Conservation (phyloP, 2,329 filamentous ascomycete genomes). For the Alternaria sp. region DNA sequence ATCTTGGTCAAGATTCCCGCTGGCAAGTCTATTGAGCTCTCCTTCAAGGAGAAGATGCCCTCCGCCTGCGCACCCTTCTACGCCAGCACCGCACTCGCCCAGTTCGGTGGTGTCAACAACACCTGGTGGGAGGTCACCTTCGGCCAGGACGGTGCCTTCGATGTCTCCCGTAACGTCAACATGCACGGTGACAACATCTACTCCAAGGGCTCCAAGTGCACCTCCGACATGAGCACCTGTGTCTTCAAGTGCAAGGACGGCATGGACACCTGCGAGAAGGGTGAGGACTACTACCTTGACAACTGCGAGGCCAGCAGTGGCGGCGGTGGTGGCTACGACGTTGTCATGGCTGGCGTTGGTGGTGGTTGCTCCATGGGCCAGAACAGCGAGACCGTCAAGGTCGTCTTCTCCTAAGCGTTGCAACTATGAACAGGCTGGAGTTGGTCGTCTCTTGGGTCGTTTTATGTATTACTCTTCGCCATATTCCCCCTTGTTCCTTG, state of each 20-base stretch:
- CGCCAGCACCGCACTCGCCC: constrained; percentile 43
- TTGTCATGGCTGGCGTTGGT: constrained; percentile 35
- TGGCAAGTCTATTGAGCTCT: constrained; percentile 50
- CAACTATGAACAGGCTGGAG: constrained; percentile 18
- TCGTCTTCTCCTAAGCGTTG: constrained; percentile 32
- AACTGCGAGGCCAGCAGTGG: constrained; percentile 44
- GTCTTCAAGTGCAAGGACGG: constrained; percentile 54
- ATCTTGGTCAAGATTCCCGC: constrained; percentile 53
- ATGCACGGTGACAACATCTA: constrained; percentile 55
- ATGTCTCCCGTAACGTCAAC: constrained; percentile 57
- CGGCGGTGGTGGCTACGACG: constrained; percentile 43
- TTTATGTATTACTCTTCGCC: constrained; percentile 30
- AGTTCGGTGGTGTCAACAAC: constrained; percentile 53
- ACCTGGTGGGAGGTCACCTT: constrained; percentile 59
- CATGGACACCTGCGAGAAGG: constrained; percentile 46
- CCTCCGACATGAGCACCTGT: constrained; percentile 54
- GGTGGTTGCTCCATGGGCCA: constrained; percentile 46
- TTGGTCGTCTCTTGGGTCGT: constrained; percentile 19
- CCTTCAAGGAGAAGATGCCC: constrained; percentile 49
- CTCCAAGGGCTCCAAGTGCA: constrained; percentile 53
- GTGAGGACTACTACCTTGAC: constrained; percentile 51
- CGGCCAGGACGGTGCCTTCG: constrained; percentile 50
- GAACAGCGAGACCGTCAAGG: constrained; percentile 38
- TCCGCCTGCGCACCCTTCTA: constrained; percentile 55
- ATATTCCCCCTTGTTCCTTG: constrained; percentile 30